Conservation (phyloP, 345 rosid species). For the Bruguiera sexangula region DNA sequence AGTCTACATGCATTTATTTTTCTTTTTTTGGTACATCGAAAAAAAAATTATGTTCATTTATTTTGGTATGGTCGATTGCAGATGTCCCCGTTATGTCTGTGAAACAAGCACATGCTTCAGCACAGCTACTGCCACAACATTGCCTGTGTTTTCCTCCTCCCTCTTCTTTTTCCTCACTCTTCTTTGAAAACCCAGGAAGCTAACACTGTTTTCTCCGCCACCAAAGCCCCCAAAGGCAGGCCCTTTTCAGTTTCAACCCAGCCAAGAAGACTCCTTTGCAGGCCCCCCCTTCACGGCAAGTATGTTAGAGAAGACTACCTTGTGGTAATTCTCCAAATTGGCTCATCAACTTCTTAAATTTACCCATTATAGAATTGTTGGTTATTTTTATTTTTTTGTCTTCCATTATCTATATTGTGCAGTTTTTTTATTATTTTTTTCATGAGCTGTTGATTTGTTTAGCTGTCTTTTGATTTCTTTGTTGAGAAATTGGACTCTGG, state of each 20-base stretch:
- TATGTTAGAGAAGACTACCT: conserved; percentile 73
- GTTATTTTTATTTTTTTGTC: background rate
- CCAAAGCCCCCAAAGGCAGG: conserved; percentile 18
- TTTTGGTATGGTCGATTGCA: too few species aligned
- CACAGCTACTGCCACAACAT: background rate
- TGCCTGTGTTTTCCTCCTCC: conserved; percentile 17
- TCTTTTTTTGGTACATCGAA: too few species aligned
- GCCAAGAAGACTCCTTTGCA: conserved; percentile 61
- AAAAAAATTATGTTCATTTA: too few species aligned
- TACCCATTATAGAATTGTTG: too few species aligned
- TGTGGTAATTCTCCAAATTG: conserved; percentile 47
- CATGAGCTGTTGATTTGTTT: background rate
- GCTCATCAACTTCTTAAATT: background rate
- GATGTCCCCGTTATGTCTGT: too few species aligned
- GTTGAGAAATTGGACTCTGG: background rate
- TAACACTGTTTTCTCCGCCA: conserved; percentile 26
- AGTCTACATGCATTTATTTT: too few species aligned
- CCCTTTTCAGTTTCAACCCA: conserved; percentile 47
- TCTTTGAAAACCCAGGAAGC: conserved; percentile 30
- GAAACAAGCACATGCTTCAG: background rate
- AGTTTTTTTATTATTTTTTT: background rate
- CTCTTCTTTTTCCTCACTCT: conserved; percentile 25
- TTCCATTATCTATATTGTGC: background rate
- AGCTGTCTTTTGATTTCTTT: background rate
- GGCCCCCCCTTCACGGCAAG: conserved; percentile 77